A percentile compares a stretch with the other conserved stretches of the same genome.
phyloP scores from a whole-genome alignment of 176 grass and related monocot species.

The Ensete glaucum region DNA sequence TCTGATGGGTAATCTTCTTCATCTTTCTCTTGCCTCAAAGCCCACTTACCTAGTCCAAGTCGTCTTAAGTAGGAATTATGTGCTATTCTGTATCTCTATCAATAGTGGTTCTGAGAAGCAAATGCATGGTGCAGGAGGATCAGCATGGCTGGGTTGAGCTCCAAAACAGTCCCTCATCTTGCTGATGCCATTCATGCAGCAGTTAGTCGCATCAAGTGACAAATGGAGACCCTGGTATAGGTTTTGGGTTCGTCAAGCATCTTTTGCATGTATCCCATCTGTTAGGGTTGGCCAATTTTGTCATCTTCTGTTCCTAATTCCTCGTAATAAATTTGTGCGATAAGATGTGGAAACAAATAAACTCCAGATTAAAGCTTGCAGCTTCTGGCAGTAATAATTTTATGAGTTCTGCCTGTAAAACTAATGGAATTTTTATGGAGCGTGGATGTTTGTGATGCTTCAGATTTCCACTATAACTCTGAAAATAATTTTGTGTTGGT shows the following conservation, averaged over 20 bases:
- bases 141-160: slow-evolving; percentile 91
- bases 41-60: not conserved
- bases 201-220: slow-evolving; percentile 32
- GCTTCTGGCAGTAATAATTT: too few species aligned
- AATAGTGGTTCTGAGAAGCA: slow-evolving; percentile 2
- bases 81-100: not conserved
- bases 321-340: not conserved
- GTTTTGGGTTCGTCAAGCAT: not conserved
- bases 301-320: not conserved
- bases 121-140: slow-evolving; percentile 71
- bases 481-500: too few species aligned
- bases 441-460: too few species aligned
- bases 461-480: too few species aligned
- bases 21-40: not conserved
- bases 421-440: too few species aligned
- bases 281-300: not conserved
- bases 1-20: slow-evolving; percentile 75
- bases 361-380: too few species aligned
- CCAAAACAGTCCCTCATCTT: slow-evolving; percentile 51
- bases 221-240: not conserved
- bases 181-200: slow-evolving; percentile 88
- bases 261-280: not conserved
- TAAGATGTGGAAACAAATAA: not conserved
- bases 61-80: too few species aligned
- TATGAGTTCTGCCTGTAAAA: too few species aligned